A percentile compares a stretch with the other conserved stretches of the same genome.
Evolutionary conservation across 2,329 filamentous ascomycete genomes (phyloP).

Genomic region (Seiridium cupressi): DNA sequence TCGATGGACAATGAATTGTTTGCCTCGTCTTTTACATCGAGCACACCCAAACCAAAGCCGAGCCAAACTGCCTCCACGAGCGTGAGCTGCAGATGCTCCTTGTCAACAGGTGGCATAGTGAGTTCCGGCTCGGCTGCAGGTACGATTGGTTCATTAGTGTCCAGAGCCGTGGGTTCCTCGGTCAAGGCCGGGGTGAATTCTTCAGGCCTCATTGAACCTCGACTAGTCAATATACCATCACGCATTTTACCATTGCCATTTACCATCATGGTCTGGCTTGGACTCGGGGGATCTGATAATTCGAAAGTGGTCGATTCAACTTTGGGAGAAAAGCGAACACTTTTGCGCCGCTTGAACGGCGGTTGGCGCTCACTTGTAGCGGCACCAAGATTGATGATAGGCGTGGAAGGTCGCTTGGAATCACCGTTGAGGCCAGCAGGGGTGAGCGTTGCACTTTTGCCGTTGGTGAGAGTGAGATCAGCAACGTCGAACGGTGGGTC

Average conservation of each 20-base stretch:
- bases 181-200: background rate
- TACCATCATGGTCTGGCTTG: slow-evolving; percentile 27
- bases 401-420: slow-evolving; percentile 10
- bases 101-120: slow-evolving; percentile 38
- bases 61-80: slow-evolving; percentile 92
- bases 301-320: slow-evolving; percentile 64
- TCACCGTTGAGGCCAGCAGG: slow-evolving; percentile 9
- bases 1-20: slow-evolving; percentile 47
- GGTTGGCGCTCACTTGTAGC: slow-evolving; percentile 11
- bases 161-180: background rate
- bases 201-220: slow-evolving; percentile 11
- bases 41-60: slow-evolving; percentile 72
- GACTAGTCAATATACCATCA: slow-evolving; percentile 14
- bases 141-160: background rate
- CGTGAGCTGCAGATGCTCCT: slow-evolving; percentile 88
- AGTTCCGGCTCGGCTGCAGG: background rate
- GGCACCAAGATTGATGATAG: slow-evolving; percentile 6
- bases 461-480: background rate
- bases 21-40: slow-evolving; percentile 58
- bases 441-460: background rate
- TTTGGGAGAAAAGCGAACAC: slow-evolving; percentile 67
- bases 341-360: slow-evolving; percentile 51
- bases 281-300: slow-evolving; percentile 50
- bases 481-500: background rate
- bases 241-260: slow-evolving; percentile 19